These are phyloP conservation scores for Candida pseudoviswanathii DNA, from an alignment of 1,139 yeast species.

Conservation along the genomic window DNA sequence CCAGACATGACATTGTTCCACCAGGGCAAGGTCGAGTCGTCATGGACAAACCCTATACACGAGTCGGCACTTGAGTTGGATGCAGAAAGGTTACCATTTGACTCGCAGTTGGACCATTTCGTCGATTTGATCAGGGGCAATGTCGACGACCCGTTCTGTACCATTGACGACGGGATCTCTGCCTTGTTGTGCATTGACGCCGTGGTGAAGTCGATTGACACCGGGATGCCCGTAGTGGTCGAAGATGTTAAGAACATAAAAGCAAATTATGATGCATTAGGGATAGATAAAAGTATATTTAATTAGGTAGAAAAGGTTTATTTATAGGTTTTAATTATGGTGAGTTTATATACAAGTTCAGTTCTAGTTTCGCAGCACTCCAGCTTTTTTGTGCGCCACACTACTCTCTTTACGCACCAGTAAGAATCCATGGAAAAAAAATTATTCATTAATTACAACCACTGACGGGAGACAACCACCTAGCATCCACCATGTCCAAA, in stretches of 20 bases:
- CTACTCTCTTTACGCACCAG: slow-evolving; percentile 4
- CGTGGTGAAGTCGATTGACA: slow-evolving; percentile 36
- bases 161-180: slow-evolving; percentile 41
- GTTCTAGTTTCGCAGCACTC: slow-evolving; percentile 2
- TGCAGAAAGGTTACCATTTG: slow-evolving; percentile 32
- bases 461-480: not conserved
- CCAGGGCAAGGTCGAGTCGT: slow-evolving; percentile 22
- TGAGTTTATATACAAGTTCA: too few relatives aligned
- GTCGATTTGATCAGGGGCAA: slow-evolving; percentile 35
- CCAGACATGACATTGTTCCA: slow-evolving; percentile 44
- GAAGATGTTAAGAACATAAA: slow-evolving; percentile 26
- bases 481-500: slow-evolving; percentile 47
- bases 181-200: slow-evolving; percentile 39
- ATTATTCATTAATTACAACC: not conserved
- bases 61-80: slow-evolving; percentile 20
- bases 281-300: slow-evolving; percentile 6
- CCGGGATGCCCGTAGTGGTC: slow-evolving; percentile 38
- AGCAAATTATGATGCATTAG: slow-evolving; percentile 25
- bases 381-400: not conserved
- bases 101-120: slow-evolving; percentile 33
- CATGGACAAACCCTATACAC: slow-evolving; percentile 26
- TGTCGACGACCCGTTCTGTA: slow-evolving; percentile 32
- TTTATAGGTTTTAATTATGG: not conserved
- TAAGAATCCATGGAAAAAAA: slow-evolving; percentile 8
- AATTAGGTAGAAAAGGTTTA: slow-evolving; percentile 4